phyloP scores from a whole-genome alignment of 1,284 basidiomycete genomes.

The Mycosarcoma mackinlayi region DNA sequence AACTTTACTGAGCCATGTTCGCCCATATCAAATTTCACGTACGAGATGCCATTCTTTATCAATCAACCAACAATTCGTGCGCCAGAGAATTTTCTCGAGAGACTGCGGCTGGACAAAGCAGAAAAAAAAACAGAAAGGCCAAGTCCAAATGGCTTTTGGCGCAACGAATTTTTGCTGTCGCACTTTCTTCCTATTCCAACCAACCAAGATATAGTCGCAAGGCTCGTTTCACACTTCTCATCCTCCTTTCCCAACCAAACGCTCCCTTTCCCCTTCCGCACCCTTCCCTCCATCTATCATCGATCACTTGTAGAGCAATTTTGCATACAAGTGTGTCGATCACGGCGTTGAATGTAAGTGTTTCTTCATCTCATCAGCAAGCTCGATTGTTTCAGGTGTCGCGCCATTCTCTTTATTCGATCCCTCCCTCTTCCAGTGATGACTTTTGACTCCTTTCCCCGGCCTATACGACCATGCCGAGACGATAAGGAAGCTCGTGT shows the following conservation, averaged over 20 bases:
- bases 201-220: conserved; percentile 13
- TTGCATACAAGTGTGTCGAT: conserved; percentile 34
- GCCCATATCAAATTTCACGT: too few relatives aligned
- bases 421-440: conserved; percentile 37
- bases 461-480: conserved; percentile 69
- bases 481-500: conserved; percentile 67
- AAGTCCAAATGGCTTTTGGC: too few relatives aligned
- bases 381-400: not conserved
- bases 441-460: conserved; percentile 67
- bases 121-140: not conserved
- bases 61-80: too few relatives aligned
- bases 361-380: not conserved
- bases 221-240: not conserved
- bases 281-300: conserved; percentile 13
- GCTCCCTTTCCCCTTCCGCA: not conserved
- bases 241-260: not conserved
- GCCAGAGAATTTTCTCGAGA: conserved; percentile 1
- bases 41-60: conserved; percentile 1
- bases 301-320: conserved; percentile 32
- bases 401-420: not conserved
- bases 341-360: conserved; percentile 34
- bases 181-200: too few relatives aligned
- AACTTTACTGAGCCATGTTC: not conserved
- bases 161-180: not conserved
- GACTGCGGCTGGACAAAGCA: not conserved